phyloP scores from a whole-genome alignment of 176 grass and related monocot genomes.

The Carex cristatella region DNA sequence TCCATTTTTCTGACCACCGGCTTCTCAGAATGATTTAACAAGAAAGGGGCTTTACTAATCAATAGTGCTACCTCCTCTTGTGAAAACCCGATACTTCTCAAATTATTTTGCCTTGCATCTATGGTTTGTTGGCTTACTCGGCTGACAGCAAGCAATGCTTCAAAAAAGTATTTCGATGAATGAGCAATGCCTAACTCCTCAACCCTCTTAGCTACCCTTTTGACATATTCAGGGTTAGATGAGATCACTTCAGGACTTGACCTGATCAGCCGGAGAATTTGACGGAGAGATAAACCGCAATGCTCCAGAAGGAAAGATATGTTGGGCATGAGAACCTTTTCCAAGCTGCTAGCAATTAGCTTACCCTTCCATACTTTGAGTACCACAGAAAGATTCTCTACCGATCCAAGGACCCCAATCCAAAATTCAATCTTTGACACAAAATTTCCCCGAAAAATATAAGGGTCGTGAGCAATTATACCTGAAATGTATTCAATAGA shows the following conservation, averaged over 20 bases:
- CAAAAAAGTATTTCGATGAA: not conserved
- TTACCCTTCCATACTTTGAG: not conserved
- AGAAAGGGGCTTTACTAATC: not conserved
- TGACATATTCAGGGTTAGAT: too few species aligned
- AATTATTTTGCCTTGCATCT: slow-evolving; percentile 18
- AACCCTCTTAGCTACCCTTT: too few species aligned
- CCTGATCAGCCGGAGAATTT: too few species aligned
- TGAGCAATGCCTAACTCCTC: slow-evolving; percentile 18
- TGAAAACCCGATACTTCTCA: slow-evolving; percentile 32
- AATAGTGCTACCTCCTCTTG: slow-evolving; percentile 3
- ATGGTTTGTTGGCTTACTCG: not conserved
- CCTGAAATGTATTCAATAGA: not conserved
- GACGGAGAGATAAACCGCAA: too few species aligned
- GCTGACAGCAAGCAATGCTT: not conserved
- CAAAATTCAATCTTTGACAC: slow-evolving; percentile 19
- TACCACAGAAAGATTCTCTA: not conserved
- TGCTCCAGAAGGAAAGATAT: too few species aligned
- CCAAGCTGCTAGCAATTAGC: too few species aligned
- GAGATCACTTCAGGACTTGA: too few species aligned
- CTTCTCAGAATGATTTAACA: not conserved
- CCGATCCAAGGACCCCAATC: not conserved
- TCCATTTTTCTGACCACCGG: slow-evolving; percentile 36
- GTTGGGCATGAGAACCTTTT: too few species aligned
- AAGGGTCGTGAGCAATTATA: not conserved
- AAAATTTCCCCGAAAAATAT: not conserved